Conservation (phyloP, 2,329 filamentous ascomycete species). For the Trichoderma koningii region DNA sequence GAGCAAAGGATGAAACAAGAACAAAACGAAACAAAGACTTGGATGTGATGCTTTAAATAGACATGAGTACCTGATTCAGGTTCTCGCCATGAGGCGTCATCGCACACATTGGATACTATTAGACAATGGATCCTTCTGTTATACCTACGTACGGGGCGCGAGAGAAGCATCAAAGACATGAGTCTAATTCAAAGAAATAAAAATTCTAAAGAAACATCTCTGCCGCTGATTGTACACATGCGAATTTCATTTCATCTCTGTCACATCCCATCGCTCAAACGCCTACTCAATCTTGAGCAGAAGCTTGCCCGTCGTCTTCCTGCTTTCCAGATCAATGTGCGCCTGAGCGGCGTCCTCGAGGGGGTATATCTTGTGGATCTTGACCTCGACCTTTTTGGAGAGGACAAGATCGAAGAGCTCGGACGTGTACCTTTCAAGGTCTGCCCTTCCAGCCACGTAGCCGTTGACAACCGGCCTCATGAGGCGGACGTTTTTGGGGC, state of each 20-base stretch:
- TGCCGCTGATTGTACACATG: too few species aligned
- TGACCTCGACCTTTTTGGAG: conserved; percentile 69
- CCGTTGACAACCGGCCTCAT: conserved; percentile 72
- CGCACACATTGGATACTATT: conserved; percentile 8
- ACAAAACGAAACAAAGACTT: conserved; percentile 13
- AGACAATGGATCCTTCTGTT: conserved; percentile 15
- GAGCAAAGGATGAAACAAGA: not conserved
- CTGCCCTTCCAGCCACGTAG: conserved; percentile 70
- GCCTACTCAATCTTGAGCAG: conserved; percentile 60
- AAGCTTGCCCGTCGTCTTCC: conserved; percentile 83
- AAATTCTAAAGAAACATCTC: not conserved
- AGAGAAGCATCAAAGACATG: not conserved
- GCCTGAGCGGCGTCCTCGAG: conserved; percentile 71
- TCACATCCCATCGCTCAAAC: conserved; percentile 24
- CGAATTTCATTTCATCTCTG: not conserved
- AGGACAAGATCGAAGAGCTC: conserved; percentile 74
- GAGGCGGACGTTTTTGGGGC: conserved; percentile 75
- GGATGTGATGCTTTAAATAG: conserved; percentile 26
- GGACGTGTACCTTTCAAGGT: conserved; percentile 67
- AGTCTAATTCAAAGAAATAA: not conserved
- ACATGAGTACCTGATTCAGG: conserved; percentile 6
- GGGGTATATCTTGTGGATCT: conserved; percentile 75
- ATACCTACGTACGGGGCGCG: conserved; percentile 1
- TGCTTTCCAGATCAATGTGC: conserved; percentile 75
- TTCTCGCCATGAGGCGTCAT: conserved; percentile 7